phyloP scores from a whole-genome alignment of 2,329 filamentous ascomycete genomes.

The Fusarium haematococcum region DNA sequence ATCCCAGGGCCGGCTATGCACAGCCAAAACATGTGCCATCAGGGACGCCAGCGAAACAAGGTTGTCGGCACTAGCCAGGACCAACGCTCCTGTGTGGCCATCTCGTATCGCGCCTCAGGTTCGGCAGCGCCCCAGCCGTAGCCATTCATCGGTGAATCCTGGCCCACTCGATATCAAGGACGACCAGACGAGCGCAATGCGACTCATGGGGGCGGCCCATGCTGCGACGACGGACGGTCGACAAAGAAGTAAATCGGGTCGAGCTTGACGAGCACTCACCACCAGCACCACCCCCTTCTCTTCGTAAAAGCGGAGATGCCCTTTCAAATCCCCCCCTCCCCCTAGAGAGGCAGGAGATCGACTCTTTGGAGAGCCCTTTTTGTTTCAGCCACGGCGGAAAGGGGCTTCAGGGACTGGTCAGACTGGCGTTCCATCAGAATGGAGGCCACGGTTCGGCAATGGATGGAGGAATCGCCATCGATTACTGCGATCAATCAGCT shows the following conservation, averaged over 20 bases:
- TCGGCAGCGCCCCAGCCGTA: neutral
- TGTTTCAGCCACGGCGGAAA: constrained; percentile 29
- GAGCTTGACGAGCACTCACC: neutral
- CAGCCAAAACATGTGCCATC: constrained; percentile 10
- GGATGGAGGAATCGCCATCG: neutral
- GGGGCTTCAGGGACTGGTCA: constrained; percentile 8
- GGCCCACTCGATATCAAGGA: constrained; percentile 10
- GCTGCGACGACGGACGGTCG: neutral
- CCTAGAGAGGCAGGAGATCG: constrained; percentile 18
- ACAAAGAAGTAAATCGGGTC: neutral
- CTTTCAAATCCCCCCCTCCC: neutral
- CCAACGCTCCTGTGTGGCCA: neutral
- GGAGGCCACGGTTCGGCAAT: neutral
- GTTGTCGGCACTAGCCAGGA: neutral
- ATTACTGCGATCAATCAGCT: neutral
- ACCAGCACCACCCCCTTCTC: constrained; percentile 1
- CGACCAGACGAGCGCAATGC: neutral
- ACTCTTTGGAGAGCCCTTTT: constrained; percentile 5
- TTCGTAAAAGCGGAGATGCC: constrained; percentile 31
- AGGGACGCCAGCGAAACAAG: constrained; percentile 2
- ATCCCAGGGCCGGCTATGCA: constrained; percentile 1
- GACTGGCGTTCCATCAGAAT: neutral
- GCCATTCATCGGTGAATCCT: neutral
- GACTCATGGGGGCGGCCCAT: neutral
- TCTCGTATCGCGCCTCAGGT: neutral